These are phyloP conservation scores for Gyromitra esculenta DNA, from an alignment of 2,329 filamentous ascomycete species.

Conservation along the genomic window DNA sequence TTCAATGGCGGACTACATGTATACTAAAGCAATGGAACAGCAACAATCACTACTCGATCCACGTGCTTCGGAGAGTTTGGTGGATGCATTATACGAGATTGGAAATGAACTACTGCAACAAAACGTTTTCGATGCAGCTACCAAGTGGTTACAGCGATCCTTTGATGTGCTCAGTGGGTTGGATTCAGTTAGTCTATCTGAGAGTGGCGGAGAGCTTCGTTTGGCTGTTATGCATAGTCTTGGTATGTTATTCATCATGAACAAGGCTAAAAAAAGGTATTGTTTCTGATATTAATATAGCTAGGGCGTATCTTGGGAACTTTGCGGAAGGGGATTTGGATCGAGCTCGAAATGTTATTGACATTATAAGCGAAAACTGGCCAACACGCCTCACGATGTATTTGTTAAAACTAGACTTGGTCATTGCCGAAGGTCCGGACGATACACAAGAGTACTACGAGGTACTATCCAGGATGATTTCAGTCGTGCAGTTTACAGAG, in stretches of 20 bases:
- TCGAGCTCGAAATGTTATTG: constrained; percentile 52
- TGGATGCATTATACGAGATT: constrained; percentile 76
- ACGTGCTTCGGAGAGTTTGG: constrained; percentile 69
- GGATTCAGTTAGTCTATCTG: constrained; percentile 67
- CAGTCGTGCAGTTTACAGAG: constrained; percentile 69
- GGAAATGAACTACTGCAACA: constrained; percentile 70
- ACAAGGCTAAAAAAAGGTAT: neutral
- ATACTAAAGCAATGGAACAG: constrained; percentile 67
- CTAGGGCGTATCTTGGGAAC: constrained; percentile 71
- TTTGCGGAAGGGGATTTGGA: constrained; percentile 60
- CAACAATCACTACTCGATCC: constrained; percentile 63
- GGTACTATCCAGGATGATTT: constrained; percentile 71
- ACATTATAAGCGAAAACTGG: constrained; percentile 52
- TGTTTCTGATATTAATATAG: constrained; percentile 69
- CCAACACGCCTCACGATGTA: constrained; percentile 46
- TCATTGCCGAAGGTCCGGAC: constrained; percentile 36
- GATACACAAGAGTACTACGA: constrained; percentile 60
- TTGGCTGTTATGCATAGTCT: constrained; percentile 73
- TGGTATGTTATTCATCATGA: constrained; percentile 60
- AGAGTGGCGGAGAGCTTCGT: constrained; percentile 71
- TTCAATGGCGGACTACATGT: constrained; percentile 83
- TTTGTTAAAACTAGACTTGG: constrained; percentile 46
- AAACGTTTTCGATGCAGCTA: constrained; percentile 67
- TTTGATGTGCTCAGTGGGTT: constrained; percentile 69
- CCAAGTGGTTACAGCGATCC: constrained; percentile 78